A percentile compares a stretch with the other conserved stretches of the same genome.
phyloP scores from a whole-genome alignment of 129 eudicot genomes.

The Lactuca sativa region DNA sequence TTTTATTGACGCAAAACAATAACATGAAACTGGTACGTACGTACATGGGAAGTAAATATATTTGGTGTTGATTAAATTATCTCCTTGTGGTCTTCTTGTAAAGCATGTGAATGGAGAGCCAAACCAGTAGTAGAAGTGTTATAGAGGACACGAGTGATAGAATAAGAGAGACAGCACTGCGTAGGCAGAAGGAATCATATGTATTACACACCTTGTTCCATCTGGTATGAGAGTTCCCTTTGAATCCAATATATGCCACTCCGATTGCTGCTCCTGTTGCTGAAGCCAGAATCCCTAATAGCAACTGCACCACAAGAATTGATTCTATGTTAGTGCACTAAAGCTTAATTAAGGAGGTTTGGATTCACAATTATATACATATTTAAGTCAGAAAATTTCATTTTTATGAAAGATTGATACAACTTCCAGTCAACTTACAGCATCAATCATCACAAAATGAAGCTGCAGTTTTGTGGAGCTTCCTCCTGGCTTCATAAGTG shows the following conservation, averaged over 20 bases:
- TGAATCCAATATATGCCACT: conserved; percentile 67
- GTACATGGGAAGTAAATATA: background rate
- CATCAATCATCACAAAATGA: conserved; percentile 49
- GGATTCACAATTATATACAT: too few relatives aligned
- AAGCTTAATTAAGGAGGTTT: background rate
- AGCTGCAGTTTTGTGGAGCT: conserved; percentile 27
- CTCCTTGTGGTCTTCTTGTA: conserved; percentile 34
- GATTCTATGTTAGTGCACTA: background rate
- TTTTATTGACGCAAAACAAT: background rate
- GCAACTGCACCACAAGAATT: conserved; percentile 42
- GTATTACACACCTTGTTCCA: conserved; percentile 56
- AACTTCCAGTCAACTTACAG: conserved; percentile 35
- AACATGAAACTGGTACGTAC: background rate
- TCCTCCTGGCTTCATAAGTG: conserved; percentile 40
- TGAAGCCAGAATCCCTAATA: conserved; percentile 62
- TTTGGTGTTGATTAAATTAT: background rate
- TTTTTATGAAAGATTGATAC: too few relatives aligned
- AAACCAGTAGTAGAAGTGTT: conserved; percentile 51
- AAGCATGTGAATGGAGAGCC: conserved; percentile 45
- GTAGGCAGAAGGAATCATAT: conserved; percentile 56
- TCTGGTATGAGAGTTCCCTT: conserved; percentile 53
- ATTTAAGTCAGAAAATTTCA: too few relatives aligned
- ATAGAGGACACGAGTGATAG: conserved; percentile 40
- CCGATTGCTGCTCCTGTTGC: conserved; percentile 68
- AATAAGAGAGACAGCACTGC: conserved; percentile 42